Conservation (phyloP, 2,329 filamentous ascomycete species). For the Arthrinium phaeospermum region DNA sequence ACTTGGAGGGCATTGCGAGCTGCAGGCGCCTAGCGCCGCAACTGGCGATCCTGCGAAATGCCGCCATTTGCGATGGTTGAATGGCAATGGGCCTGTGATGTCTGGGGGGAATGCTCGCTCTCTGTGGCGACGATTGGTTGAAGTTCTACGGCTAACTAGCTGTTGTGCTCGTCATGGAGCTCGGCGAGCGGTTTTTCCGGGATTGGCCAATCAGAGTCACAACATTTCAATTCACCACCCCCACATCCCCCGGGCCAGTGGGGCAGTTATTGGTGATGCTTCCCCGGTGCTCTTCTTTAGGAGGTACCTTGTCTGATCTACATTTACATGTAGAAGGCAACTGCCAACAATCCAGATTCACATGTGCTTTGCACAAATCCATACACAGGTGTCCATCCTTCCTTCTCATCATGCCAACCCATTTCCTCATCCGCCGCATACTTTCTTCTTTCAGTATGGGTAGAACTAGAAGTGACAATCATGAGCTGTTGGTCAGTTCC, state of each 20-base stretch:
- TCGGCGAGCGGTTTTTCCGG: slow-evolving; percentile 17
- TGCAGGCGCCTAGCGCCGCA: slow-evolving; percentile 70
- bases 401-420: not conserved
- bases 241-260: not conserved
- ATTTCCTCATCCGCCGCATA: not conserved
- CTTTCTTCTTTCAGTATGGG: not conserved
- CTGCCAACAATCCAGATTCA: too few relatives aligned
- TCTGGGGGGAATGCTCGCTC: slow-evolving; percentile 14
- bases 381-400: not conserved
- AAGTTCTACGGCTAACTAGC: slow-evolving; percentile 19
- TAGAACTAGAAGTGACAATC: not conserved
- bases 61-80: slow-evolving; percentile 62
- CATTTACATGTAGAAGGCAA: not conserved
- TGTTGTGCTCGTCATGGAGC: slow-evolving; percentile 19
- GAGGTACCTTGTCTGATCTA: not conserved
- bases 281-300: not conserved
- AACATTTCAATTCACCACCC: slow-evolving; percentile 6
- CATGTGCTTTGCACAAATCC: too few relatives aligned
- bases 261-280: not conserved
- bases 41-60: slow-evolving; percentile 75
- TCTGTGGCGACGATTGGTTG: slow-evolving; percentile 23
- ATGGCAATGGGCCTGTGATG: slow-evolving; percentile 35
- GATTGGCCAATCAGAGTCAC: slow-evolving; percentile 1
- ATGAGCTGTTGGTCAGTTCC: not conserved
- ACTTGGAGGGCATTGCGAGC: slow-evolving; percentile 34